Base-by-base conservation (phyloP, 2,329 filamentous ascomycete species). In the Fusarium brevicatenulatum region DNA sequence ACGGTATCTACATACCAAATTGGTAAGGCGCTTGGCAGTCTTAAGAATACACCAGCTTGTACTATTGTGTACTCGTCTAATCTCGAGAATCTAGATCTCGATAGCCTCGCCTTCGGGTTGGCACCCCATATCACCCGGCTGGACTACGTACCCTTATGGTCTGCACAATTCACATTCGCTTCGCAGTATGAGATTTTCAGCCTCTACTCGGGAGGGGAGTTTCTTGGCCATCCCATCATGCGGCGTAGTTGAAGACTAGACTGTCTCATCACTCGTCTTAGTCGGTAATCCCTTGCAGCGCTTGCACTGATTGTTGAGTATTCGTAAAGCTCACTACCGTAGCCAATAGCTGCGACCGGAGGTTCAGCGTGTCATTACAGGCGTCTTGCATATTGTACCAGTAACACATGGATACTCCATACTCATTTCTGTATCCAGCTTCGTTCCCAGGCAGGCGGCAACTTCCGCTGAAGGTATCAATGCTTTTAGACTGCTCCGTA, bases 71-170 rank as follows among this genome's bases (percentile, higher is more conserved):
- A 39, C 66, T 68, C 65, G 65, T 69, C 36, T 68, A 69, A 69
- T 69, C 58, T 69, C 65, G 50, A 69, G 60, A 70, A 70, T 70
- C 59, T 70, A 70, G 59, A 70, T 70, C 66, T 70, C 66, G 66
- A 70, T 70, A 69, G 58, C 37, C 43, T 64, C 53, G 34, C 37
- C 28, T 47, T 67, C 36, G 36, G 40, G 30, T n/a, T 43, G 30
- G 19, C 28, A 64, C 32, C 63, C 49, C 65, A 60, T 67, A 52
- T 32, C 44, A 39, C 44, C 28, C 39, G 30, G 36, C 32, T 46
- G 50, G 34, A n/a, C 56, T 59, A 40, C 37, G 30, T 34, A 28
- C 47, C 36, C 18, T 40, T n/a, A 30, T 40, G 28, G n/a, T 36
- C 37, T 47, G 42, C 40, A 50, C 50, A 44, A 16, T 19, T 53